These are phyloP conservation scores for Rugonectria rugulosa DNA, from an alignment of 2,329 filamentous ascomycete species.

Conservation along the genomic window DNA sequence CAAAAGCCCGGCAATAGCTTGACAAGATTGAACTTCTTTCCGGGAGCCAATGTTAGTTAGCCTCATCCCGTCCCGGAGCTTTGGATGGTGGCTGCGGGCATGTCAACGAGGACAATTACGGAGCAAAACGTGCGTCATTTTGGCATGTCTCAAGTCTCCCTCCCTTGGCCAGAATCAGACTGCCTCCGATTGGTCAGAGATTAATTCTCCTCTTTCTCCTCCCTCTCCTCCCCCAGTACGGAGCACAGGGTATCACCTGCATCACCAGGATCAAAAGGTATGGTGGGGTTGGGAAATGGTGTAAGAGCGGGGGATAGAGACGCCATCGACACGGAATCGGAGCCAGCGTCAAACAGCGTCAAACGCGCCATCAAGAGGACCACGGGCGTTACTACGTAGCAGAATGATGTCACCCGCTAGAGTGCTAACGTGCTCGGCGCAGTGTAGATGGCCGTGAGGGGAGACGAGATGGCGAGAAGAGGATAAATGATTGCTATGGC, in stretches of 20 bases:
- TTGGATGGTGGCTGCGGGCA: no score
- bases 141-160: neutral
- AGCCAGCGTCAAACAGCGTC: no score
- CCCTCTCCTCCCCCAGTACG: no score
- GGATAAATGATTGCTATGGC: conserved; percentile 22
- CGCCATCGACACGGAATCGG: conserved; percentile 32
- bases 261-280: neutral
- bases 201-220: neutral
- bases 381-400: conserved; percentile 10
- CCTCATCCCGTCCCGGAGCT: no score
- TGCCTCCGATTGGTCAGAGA: conserved; percentile 6
- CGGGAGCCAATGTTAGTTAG: no score
- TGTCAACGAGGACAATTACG: neutral
- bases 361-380: neutral
- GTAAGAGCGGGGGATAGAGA: conserved; percentile 33
- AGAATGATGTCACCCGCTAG: conserved; percentile 28
- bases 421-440: conserved; percentile 29
- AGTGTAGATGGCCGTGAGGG: conserved; percentile 3
- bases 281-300: conserved; percentile 34
- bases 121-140: neutral
- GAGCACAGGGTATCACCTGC: neutral
- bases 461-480: conserved; percentile 6
- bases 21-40: no score
- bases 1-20: no score
- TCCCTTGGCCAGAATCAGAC: neutral